Conservation (phyloP, 2,329 filamentous ascomycete species). For the Cryphonectria nitschkei region DNA sequence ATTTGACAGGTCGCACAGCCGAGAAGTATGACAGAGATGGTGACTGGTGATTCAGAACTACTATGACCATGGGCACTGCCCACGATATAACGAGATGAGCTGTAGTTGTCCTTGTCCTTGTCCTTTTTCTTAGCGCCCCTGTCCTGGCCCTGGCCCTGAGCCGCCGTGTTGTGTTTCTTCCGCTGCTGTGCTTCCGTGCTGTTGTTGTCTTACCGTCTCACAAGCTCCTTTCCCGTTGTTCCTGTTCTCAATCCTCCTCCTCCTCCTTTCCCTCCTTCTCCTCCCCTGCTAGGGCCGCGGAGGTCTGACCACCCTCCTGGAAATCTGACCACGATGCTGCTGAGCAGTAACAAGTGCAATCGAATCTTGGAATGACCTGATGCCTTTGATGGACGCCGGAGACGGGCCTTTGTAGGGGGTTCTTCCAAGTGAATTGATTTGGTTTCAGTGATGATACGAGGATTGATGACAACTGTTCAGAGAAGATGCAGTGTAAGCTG, state of each 20-base stretch:
- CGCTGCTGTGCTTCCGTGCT: neutral
- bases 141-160: neutral
- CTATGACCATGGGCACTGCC: neutral
- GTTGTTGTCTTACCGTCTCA: neutral
- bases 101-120: neutral
- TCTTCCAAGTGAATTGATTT: neutral
- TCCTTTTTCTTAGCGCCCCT: neutral
- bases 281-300: neutral
- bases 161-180: neutral
- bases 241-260: too few relatives aligned
- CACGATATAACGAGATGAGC: neutral
- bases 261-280: neutral
- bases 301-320: conserved; percentile 8
- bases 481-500: neutral
- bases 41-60: neutral
- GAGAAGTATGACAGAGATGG: neutral
- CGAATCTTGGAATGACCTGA: neutral
- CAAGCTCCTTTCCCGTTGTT: neutral
- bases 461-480: neutral
- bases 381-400: neutral
- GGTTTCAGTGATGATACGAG: neutral
- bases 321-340: neutral
- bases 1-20: neutral
- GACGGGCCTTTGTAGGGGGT: too few relatives aligned
- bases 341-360: neutral